Evolutionary conservation across 2,329 filamentous ascomycete species (phyloP), one percentile per base, ranked within the genome.

Genomic region (Colletotrichum tamarilloi): DNA sequence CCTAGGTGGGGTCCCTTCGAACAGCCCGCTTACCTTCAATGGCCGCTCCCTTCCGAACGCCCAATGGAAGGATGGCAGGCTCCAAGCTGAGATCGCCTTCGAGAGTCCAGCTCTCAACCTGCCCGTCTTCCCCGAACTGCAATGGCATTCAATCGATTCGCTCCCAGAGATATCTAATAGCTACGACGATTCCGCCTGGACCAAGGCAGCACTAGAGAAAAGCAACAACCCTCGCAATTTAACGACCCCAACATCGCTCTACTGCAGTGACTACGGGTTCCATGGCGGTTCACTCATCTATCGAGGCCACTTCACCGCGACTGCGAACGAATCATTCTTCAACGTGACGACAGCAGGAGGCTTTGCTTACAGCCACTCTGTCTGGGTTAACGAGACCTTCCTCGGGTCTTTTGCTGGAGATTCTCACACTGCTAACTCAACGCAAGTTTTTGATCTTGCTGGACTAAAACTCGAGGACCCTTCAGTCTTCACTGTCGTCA

Each of bases 401-500:
- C 77, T 94, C 14, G 91, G 90, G 12, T 92, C 89, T 3, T 92
- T 86, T 83, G 80, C 82, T 1, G 92, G 92, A 11, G 85, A 83
- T 62, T 86, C 87, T 74, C 80, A 81, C 2, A 82, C 85, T 83
- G 24, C 83, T 92, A 28, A 79, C 80, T 1, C 77, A 83, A 0
- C 90, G 87, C n/a, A 83, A 85, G 46, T 76, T 3, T 42, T 42
- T 3, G 16, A 42, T 42, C 16, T 42, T 16, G 19, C 11, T 5
- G 19, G 38, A 19, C 2, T 42, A 6, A 42, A 42, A 0, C 38
- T 42, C 38, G 38, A 8, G 3, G 38, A 16, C 14, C 38, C 82
- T 0, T 90, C 93, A 78, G 86, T 91, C 19, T 81, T 94, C 77
- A 93, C 92, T 0, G 83, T 94, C 5, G 82, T 94, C 0, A 83